These are phyloP conservation scores for Hypericum perforatum DNA, from an alignment of 345 rosid genomes.

Conservation along the genomic window DNA sequence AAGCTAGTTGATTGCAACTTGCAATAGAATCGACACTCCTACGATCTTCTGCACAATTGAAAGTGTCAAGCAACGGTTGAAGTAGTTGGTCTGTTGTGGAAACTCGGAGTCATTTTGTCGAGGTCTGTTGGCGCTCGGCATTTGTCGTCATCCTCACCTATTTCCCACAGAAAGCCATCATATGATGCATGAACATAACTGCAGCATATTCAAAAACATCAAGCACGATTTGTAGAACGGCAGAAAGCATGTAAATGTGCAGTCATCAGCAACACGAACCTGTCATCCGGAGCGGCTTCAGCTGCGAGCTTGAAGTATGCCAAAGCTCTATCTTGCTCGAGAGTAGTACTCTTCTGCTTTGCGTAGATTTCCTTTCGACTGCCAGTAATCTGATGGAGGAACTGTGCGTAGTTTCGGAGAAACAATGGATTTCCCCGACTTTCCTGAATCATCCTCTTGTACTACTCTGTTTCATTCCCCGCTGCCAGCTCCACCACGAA, in stretches of 20 bases:
- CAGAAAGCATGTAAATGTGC: background rate
- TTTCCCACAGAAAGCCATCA: slow-evolving; percentile 55
- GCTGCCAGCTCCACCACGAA: slow-evolving; percentile 23
- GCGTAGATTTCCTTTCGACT: slow-evolving; percentile 31
- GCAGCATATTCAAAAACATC: background rate
- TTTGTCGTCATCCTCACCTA: slow-evolving; percentile 24
- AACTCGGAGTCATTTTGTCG: background rate
- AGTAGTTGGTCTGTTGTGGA: slow-evolving; percentile 11
- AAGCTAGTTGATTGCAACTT: background rate
- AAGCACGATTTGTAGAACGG: background rate
- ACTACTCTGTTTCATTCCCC: slow-evolving; percentile 32
- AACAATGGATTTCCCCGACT: slow-evolving; percentile 47
- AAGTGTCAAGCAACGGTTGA: slow-evolving; percentile 9
- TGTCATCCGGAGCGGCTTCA: slow-evolving; percentile 42
- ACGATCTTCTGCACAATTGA: too few species aligned
- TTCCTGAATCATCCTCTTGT: slow-evolving; percentile 43
- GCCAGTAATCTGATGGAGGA: slow-evolving; percentile 31
- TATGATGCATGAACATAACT: slow-evolving; percentile 61
- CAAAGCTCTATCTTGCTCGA: slow-evolving; percentile 37
- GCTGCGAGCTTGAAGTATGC: slow-evolving; percentile 38
- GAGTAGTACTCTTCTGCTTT: slow-evolving; percentile 45
- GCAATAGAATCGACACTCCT: background rate
- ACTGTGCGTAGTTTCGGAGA: slow-evolving; percentile 51
- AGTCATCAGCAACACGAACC: slow-evolving; percentile 13
- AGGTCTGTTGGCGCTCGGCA: slow-evolving; percentile 1